Base-by-base conservation (phyloP, 176 grass and related monocot genomes). In the Echinochloa phyllopogon region DNA sequence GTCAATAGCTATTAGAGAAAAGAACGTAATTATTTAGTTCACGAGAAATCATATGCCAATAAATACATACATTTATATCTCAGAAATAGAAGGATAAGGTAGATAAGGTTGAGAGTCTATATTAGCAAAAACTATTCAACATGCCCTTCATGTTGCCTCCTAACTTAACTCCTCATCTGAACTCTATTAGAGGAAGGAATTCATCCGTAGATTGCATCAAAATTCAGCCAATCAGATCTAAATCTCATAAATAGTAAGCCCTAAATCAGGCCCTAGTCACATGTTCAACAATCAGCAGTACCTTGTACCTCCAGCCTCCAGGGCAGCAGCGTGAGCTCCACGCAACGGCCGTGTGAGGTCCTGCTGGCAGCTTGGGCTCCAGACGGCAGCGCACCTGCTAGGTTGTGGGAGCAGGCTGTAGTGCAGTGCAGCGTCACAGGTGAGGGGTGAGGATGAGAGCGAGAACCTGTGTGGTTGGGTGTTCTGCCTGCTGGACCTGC, bases 1-100 rank as follows among this genome's bases (percentile, higher is more conserved):
- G 60, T 48, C 79, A 52, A 61, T 75, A 49, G 37, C 64, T 72
- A 55, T 75, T 47, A 39, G 13, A 82, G 42, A 23, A 70, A 37
- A 67, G 23, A 63, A 24, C 17, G 20, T 27, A 20, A 53, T 69
- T 65, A 10, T 77, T 36, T 65, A 69, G 8, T 69, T 69, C 63
- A 20, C 8, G 29, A 33, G 0, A 23, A 58, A n/a, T 23, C 23
- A 24, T 23, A 20, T 58, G 10, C 56, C 8, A 58, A 24, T 58
- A 58, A 58, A 23, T 24, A 23, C 8, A 56, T 58, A 58, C 56
- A 58, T 24, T 58, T 39, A 10, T 66, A 10, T 67, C 40, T 65
- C 64, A 40, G 37, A 65, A 33, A 63, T 6, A 29, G 29, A 63
- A 11, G 51, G 20, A 53, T 53, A 53, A 53, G 48, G 17, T 53